A percentile compares a stretch with the other conserved stretches of the same genome.
phyloP scores from a whole-genome alignment of 2,329 filamentous ascomycete species.

The Fulvia fulva region DNA sequence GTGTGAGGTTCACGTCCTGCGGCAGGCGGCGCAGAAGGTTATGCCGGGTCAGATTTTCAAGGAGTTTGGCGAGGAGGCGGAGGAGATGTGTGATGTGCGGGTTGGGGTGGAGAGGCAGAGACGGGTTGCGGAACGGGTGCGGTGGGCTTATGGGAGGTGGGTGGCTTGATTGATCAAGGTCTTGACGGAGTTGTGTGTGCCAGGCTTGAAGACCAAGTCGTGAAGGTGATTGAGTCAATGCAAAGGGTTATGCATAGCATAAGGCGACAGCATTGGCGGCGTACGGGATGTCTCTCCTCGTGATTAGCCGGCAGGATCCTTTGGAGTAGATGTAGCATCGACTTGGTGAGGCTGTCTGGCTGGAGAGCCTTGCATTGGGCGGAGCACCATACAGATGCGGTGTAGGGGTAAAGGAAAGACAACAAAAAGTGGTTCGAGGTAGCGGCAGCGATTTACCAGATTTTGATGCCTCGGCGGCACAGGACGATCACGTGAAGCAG shows the following conservation, averaged over 20 bases:
- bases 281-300: too few relatives aligned
- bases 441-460: background rate
- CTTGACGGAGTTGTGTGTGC: background rate
- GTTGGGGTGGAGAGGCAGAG: conserved; percentile 74
- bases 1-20: conserved; percentile 82
- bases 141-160: conserved; percentile 88
- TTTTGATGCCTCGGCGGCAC: background rate
- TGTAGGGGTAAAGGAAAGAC: background rate
- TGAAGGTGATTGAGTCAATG: too few relatives aligned
- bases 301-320: too few relatives aligned
- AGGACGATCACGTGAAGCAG: background rate
- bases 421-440: background rate
- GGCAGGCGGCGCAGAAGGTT: conserved; percentile 61
- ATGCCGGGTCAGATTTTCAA: conserved; percentile 71
- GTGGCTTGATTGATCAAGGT: conserved; percentile 22
- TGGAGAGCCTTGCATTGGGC: background rate
- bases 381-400: background rate
- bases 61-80: conserved; percentile 84
- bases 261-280: too few relatives aligned
- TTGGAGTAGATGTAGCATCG: too few relatives aligned
- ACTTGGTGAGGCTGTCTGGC: too few relatives aligned
- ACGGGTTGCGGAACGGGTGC: conserved; percentile 74
- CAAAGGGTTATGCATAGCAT: too few relatives aligned
- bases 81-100: conserved; percentile 76
- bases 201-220: too few relatives aligned